Evolutionary conservation across 495 filamentous ascomycete species (phyloP).

Genomic region (Talaromyces adpressus): DNA sequence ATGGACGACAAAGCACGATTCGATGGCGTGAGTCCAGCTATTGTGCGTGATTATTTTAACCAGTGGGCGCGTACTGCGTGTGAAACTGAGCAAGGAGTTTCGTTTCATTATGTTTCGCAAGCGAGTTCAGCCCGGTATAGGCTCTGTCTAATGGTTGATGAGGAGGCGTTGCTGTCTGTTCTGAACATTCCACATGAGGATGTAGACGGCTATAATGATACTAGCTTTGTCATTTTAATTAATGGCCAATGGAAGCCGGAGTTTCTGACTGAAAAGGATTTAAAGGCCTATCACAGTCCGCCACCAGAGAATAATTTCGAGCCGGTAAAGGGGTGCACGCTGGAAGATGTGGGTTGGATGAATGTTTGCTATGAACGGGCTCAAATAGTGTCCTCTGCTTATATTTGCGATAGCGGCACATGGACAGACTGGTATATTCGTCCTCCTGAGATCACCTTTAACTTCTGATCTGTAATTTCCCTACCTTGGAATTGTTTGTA

Average conservation of each 20-base stretch:
- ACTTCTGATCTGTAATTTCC: not conserved
- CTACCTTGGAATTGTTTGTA: not conserved
- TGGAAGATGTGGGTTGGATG: slow-evolving; percentile 25
- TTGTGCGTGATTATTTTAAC: slow-evolving; percentile 22
- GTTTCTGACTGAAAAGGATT: slow-evolving; percentile 14
- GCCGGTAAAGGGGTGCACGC: slow-evolving; percentile 20
- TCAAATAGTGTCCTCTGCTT: not conserved
- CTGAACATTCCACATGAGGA: slow-evolving; percentile 7
- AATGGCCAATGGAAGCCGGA: slow-evolving; percentile 11
- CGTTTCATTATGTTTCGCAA: not conserved
- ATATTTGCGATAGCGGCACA: not conserved
- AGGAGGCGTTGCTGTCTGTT: slow-evolving; percentile 20
- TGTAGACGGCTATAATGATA: not conserved
- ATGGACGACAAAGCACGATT: slow-evolving; percentile 21
- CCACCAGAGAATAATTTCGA: slow-evolving; percentile 12
- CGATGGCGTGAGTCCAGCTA: slow-evolving; percentile 16
- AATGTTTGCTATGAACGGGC: slow-evolving; percentile 11
- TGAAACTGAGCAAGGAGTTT: slow-evolving; percentile 13
- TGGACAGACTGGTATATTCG: not conserved
- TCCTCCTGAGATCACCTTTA: not conserved
- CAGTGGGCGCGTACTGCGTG: slow-evolving; percentile 16
- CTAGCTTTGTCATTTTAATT: too few species aligned
- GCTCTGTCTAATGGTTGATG: slow-evolving; percentile 21
- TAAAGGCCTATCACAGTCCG: slow-evolving; percentile 12
- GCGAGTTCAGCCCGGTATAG: slow-evolving; percentile 15